Evolutionary conservation across 805 yeast species (phyloP).

Genomic region (Clavispora santaluciae): DNA sequence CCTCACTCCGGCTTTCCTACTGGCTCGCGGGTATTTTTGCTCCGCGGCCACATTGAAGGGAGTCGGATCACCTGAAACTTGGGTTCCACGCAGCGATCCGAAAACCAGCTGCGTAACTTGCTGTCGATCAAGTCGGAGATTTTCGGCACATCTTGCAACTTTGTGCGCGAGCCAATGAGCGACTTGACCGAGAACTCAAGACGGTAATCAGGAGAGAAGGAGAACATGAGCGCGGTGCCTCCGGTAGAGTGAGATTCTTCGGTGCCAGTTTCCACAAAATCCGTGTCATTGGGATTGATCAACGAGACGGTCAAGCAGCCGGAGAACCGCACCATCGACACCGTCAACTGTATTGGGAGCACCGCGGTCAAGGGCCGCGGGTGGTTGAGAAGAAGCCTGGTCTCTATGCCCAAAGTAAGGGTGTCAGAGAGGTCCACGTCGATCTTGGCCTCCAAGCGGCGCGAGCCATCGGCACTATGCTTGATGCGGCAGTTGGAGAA

Average conservation of each 20-base stretch:
- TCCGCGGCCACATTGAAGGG: constrained; percentile 82
- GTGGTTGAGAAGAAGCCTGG: constrained; percentile 69
- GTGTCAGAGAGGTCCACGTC: constrained; percentile 89
- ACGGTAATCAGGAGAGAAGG: constrained; percentile 87
- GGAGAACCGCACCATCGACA: constrained; percentile 84
- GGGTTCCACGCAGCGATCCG: constrained; percentile 91
- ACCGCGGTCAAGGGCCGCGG: constrained; percentile 84
- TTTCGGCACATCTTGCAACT: constrained; percentile 89
- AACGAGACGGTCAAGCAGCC: constrained; percentile 82
- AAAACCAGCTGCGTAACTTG: constrained; percentile 81
- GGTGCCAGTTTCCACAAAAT: constrained; percentile 11
- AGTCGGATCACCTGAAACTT: constrained; percentile 78
- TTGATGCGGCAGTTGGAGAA: constrained; percentile 87
- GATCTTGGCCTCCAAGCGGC: constrained; percentile 74
- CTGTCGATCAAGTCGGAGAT: constrained; percentile 79
- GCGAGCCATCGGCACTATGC: constrained; percentile 49
- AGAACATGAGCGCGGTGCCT: constrained; percentile 77
- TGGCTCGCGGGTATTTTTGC: constrained; percentile 36
- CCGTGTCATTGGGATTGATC: constrained; percentile 43
- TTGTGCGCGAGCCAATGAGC: constrained; percentile 86
- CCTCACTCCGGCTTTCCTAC: constrained; percentile 2
- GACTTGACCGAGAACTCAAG: constrained; percentile 87
- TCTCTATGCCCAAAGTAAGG: constrained; percentile 78
- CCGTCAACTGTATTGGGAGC: constrained; percentile 78
- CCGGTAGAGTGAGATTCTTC: not conserved